Percentiles rank a stretch among this genome's conserved stretches.
Evolutionary conservation across 176 grass and related monocot species (phyloP).

Genomic region (Calamus simplicifolius): DNA sequence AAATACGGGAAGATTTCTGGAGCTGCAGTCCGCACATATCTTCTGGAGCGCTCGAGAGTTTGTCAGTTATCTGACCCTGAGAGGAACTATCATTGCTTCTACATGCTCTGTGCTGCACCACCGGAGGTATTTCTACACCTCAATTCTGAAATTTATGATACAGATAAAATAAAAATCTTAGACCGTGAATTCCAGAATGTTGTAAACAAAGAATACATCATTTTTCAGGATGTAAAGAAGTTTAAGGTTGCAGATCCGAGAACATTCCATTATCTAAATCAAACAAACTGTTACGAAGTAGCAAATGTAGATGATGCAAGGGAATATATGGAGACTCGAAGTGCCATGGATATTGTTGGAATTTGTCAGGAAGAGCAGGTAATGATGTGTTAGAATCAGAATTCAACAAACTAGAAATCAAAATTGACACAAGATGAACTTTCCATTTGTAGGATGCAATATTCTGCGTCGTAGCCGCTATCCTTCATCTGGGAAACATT

Average conservation of each 20-base stretch:
- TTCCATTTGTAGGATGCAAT: constrained; percentile 74
- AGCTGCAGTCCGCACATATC: constrained; percentile 74
- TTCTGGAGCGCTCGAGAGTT: constrained; percentile 82
- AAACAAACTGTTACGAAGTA: constrained; percentile 85
- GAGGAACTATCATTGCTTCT: constrained; percentile 97
- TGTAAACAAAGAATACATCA: too few species aligned
- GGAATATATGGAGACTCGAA: constrained; percentile 88
- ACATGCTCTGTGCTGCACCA: constrained; percentile 84
- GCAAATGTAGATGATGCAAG: constrained; percentile 79
- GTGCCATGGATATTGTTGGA: constrained; percentile 92
- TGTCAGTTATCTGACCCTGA: constrained; percentile 91
- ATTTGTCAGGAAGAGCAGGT: constrained; percentile 91
- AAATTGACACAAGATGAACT: constrained; percentile 5
- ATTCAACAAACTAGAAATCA: neutral
- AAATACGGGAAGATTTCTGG: constrained; percentile 90
- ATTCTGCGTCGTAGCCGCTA: constrained; percentile 76
- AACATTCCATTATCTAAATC: constrained; percentile 87
- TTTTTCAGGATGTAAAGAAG: constrained; percentile 65
- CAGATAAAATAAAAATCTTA: too few species aligned
- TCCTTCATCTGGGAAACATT: constrained; percentile 91
- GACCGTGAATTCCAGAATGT: too few species aligned
- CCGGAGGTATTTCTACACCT: constrained; percentile 59
- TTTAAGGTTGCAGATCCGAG: constrained; percentile 80
- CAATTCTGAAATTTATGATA: too few species aligned
- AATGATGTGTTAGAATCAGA: neutral